Evolutionary conservation across 345 rosid species (phyloP), one percentile per base, ranked within the genome.

Genomic region (Heritiera littoralis): DNA sequence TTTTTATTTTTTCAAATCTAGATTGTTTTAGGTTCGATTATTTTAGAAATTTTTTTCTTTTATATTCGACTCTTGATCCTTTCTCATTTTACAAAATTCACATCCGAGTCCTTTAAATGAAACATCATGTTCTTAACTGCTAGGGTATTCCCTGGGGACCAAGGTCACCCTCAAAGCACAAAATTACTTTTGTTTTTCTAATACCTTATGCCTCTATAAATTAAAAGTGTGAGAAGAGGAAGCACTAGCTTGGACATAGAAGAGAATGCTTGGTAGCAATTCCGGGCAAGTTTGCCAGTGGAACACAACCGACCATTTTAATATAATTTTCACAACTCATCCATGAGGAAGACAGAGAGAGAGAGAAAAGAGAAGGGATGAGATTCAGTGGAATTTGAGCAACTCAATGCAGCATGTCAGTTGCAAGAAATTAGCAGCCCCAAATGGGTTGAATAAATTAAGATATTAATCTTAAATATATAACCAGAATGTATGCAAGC

Each of bases 341-440:
- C 65, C 14, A 23, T 3, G 35, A 60, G 13, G 1, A 3, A 23
- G 28, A n/a, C 10, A 56, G 71, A 38, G 17, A 13, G 13, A 49
- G 10, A 35, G 3, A 35, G 5, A 2, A 6, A 8, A 18, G 9
- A 7, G n/a, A n/a, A 48, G 23, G 71, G 41, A 66, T 30, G 51
- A 17, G 55, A 15, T 73, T 51, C 66, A 78, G 85, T 83, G 67
- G 84, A 87, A 82, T 85, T 72, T 43, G 54, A 80, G 81, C 84
- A 86, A 86, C 87, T 84, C 87, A 83, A 81, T 54, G 77, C n/a
- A 86, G 65, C 78, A 77, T 74, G 84, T 78, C 78, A 59, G 72
- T 76, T 78, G 82, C 84, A 72, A 78, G 77, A 1, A 35, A 35
- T 61, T 83, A 83, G 78, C 84, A 82, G 83, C 70, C 80, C 45